A percentile compares a stretch with the other conserved stretches of the same genome.
Evolutionary conservation across 306 rosid species (phyloP).

Genomic region (Prunus mongolica): DNA sequence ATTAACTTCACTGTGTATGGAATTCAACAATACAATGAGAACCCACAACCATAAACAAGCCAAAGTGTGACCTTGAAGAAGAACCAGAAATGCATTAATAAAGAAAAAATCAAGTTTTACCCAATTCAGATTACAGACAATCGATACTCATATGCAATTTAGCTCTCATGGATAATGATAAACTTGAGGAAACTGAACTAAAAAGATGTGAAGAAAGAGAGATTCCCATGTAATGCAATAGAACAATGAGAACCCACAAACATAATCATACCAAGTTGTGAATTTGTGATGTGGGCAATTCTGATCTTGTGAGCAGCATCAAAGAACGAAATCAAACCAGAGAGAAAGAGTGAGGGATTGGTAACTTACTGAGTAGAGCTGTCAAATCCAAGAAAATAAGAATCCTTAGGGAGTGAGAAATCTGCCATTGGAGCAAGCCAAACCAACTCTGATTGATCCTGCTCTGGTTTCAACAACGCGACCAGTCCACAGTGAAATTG

Average conservation of each 20-base stretch:
- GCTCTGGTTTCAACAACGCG: background rate
- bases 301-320: background rate
- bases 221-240: background rate
- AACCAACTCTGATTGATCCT: background rate
- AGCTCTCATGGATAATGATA: background rate
- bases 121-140: background rate
- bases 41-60: background rate
- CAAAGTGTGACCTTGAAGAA: conserved; percentile 30
- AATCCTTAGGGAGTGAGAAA: conserved; percentile 54
- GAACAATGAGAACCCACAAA: conserved; percentile 5
- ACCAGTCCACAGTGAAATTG: background rate
- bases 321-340: background rate
- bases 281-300: conserved; percentile 14
- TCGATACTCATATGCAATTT: background rate
- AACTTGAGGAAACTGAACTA: background rate
- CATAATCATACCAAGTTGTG: background rate
- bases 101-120: conserved; percentile 6
- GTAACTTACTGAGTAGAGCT: conserved; percentile 84
- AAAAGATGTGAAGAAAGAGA: background rate
- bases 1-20: background rate
- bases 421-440: conserved; percentile 50
- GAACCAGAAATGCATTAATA: background rate
- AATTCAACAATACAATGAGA: background rate
- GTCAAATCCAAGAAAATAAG: conserved; percentile 83
- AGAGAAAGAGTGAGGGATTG: background rate